Evolutionary conservation across 2,329 filamentous ascomycete species (phyloP).

Genomic region (Talaromyces sp.): DNA sequence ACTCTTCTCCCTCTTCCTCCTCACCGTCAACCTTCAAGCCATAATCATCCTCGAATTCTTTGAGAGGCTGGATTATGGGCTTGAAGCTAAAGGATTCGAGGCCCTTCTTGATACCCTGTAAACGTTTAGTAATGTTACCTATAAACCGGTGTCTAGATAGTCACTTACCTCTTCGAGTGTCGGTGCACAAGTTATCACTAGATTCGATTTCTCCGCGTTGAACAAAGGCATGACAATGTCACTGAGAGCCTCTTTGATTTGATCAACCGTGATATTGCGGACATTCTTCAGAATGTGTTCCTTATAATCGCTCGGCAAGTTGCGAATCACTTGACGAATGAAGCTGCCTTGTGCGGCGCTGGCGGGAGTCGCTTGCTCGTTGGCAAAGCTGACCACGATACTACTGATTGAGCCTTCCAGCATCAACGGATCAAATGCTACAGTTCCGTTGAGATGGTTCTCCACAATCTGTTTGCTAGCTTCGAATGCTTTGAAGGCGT

Average conservation of each 20-base stretch:
- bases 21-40: conserved; percentile 63
- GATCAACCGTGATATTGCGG: conserved; percentile 66
- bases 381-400: conserved; percentile 80
- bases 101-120: conserved; percentile 66
- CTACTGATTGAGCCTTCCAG: conserved; percentile 87
- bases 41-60: conserved; percentile 85
- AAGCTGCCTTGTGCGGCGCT: conserved; percentile 80
- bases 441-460: conserved; percentile 66
- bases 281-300: conserved; percentile 72
- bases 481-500: conserved; percentile 78
- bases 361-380: conserved; percentile 81
- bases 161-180: conserved; percentile 74
- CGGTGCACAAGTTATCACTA: conserved; percentile 82
- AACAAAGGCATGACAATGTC: conserved; percentile 78
- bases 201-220: conserved; percentile 70
- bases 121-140: conserved; percentile 16
- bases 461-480: conserved; percentile 71
- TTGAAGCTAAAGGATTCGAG: conserved; percentile 74
- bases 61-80: conserved; percentile 66
- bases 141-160: conserved; percentile 1
- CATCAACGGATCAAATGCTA: conserved; percentile 70
- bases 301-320: conserved; percentile 71
- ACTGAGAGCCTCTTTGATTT: conserved; percentile 69
- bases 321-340: conserved; percentile 71
- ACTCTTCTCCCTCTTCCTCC: conserved; percentile 53